phyloP scores from a whole-genome alignment of 2,329 filamentous ascomycete genomes.

The Ascochyta koolunga region DNA sequence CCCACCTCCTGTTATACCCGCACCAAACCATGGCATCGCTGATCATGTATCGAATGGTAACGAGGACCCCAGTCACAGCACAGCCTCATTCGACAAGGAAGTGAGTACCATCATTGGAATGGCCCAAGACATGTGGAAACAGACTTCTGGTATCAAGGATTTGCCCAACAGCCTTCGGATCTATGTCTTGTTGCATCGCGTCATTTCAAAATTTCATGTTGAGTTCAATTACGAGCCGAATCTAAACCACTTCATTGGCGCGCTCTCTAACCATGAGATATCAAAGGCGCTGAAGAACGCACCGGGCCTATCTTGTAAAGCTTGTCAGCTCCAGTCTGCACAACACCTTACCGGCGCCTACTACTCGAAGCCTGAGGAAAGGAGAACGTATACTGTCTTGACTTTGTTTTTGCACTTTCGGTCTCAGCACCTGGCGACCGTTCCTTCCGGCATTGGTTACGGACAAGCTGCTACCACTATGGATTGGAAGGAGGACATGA shows the following conservation, averaged over 20 bases:
- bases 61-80: conserved; percentile 38
- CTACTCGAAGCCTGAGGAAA: conserved; percentile 47
- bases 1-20: conserved; percentile 30
- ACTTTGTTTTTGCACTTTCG: conserved; percentile 66
- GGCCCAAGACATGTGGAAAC: conserved; percentile 68
- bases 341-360: conserved; percentile 37
- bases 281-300: conserved; percentile 53
- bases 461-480: conserved; percentile 33
- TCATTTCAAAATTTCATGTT: conserved; percentile 62
- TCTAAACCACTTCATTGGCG: conserved; percentile 61
- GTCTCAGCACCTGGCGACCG: conserved; percentile 58
- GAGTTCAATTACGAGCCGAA: conserved; percentile 64
- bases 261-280: conserved; percentile 49
- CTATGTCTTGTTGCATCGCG: conserved; percentile 68
- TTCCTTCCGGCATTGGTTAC: conserved; percentile 27
- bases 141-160: conserved; percentile 64
- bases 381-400: conserved; percentile 53
- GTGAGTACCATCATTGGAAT: conserved; percentile 53
- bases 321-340: conserved; percentile 42
- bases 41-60: conserved; percentile 23
- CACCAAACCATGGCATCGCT: conserved; percentile 24
- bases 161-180: conserved; percentile 68
- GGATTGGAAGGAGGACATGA: conserved; percentile 67
- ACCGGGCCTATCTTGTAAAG: conserved; percentile 53
- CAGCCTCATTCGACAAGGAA: conserved; percentile 47